Evolutionary conservation across 129 eudicot genomes (phyloP).

Genomic region (Pittosporum tobira): DNA sequence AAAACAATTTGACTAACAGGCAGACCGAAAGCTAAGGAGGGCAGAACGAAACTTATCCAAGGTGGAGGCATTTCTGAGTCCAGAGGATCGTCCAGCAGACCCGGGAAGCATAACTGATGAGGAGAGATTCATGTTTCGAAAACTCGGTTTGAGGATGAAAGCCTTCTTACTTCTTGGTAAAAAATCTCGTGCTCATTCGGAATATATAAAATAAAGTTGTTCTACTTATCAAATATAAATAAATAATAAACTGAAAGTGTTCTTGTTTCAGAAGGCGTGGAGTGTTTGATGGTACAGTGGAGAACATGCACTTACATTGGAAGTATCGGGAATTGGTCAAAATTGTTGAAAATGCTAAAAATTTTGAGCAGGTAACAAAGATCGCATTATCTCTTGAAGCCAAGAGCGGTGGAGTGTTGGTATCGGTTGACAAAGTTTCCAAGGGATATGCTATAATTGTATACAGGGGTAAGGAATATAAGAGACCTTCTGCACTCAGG

Average conservation of each 20-base stretch:
- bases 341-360: slow-evolving; percentile 58
- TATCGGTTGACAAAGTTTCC: slow-evolving; percentile 82
- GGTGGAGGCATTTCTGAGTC: slow-evolving; percentile 72
- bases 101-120: slow-evolving; percentile 71
- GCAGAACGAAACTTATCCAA: slow-evolving; percentile 67
- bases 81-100: slow-evolving; percentile 56
- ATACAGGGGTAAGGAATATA: slow-evolving; percentile 69
- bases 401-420: slow-evolving; percentile 87
- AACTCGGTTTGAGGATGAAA: slow-evolving; percentile 92
- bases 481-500: slow-evolving; percentile 59
- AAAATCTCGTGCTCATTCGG: slow-evolving; percentile 2
- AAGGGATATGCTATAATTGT: slow-evolving; percentile 86
- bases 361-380: slow-evolving; percentile 59
- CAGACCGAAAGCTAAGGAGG: slow-evolving; percentile 60
- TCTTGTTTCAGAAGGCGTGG: slow-evolving; percentile 75
- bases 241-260: slow-evolving; percentile 10
- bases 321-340: slow-evolving; percentile 79
- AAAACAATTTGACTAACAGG: slow-evolving; percentile 34
- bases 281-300: slow-evolving; percentile 93
- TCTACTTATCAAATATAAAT: too few relatives aligned
- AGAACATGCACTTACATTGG: slow-evolving; percentile 97
- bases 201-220: too few relatives aligned
- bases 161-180: slow-evolving; percentile 95
- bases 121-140: slow-evolving; percentile 87
- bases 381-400: slow-evolving; percentile 93